Evolutionary conservation across 768 basidiomycete species (phyloP).

Genomic region (Postia placenta): DNA sequence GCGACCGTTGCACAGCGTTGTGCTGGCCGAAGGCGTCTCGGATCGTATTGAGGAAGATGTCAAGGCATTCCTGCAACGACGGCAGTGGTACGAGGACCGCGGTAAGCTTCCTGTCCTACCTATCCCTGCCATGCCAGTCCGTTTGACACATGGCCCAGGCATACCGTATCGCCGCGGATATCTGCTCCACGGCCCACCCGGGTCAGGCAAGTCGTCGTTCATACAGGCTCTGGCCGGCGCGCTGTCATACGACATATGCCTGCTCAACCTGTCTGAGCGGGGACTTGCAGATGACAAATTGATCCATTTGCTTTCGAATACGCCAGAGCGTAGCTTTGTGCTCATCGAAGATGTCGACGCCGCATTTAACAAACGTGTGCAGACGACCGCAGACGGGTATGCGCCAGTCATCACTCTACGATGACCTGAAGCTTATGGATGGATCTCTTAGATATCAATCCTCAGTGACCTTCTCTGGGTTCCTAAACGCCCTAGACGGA

Average conservation of each 20-base stretch:
- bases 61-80: conserved; percentile 71
- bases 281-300: conserved; percentile 96
- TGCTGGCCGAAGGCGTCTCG: conserved; percentile 76
- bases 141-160: conserved; percentile 40
- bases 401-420: conserved; percentile 16
- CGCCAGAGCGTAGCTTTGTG: conserved; percentile 89
- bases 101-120: conserved; percentile 55
- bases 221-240: conserved; percentile 95
- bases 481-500: conserved; percentile 94
- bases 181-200: conserved; percentile 91
- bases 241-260: conserved; percentile 90
- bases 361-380: conserved; percentile 90
- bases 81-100: conserved; percentile 95
- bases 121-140: too few species aligned
- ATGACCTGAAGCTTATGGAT: conserved; percentile 3
- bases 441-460: conserved; percentile 87
- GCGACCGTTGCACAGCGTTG: conserved; percentile 83
- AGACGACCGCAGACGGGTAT: conserved; percentile 89
- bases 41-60: conserved; percentile 81
- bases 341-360: conserved; percentile 97
- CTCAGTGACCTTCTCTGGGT: conserved; percentile 94
- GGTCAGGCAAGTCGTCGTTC: conserved; percentile 97
- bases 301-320: conserved; percentile 87
- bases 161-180: conserved; percentile 97
- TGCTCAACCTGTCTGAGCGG: conserved; percentile 92